A percentile compares a stretch with the other conserved stretches of the same genome.
These are phyloP conservation scores for Chytriomyces hyalinus DNA, from an alignment of 192 early-diverging fungal species.

Conservation along the genomic window DNA sequence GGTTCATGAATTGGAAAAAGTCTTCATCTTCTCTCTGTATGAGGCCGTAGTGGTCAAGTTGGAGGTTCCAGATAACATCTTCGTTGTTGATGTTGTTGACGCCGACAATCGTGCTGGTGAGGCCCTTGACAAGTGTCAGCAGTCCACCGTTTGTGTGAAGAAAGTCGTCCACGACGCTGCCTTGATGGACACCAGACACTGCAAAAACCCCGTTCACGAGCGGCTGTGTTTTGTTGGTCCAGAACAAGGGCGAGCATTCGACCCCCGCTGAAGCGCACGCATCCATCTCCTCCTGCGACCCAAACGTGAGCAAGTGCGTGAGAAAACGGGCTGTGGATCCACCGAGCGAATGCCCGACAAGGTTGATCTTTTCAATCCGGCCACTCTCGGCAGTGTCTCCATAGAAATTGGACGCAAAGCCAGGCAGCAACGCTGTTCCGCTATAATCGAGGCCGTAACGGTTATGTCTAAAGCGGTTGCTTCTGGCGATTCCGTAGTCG, in stretches of 20 bases:
- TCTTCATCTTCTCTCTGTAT: constrained; percentile 9
- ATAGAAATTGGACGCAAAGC: neutral
- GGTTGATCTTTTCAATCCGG: constrained; percentile 24
- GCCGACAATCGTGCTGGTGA: constrained; percentile 21
- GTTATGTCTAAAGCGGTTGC: constrained; percentile 30
- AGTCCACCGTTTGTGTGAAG: neutral
- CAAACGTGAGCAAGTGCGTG: constrained; percentile 18
- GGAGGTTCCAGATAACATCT: constrained; percentile 22
- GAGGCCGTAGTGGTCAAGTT: constrained; percentile 40
- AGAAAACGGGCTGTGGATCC: constrained; percentile 32
- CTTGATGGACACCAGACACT: constrained; percentile 23
- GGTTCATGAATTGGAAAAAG: constrained; percentile 13
- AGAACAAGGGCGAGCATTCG: constrained; percentile 32
- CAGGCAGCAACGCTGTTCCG: constrained; percentile 24
- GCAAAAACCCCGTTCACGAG: constrained; percentile 16
- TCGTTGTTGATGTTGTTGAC: constrained; percentile 11
- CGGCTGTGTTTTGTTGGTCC: constrained; percentile 27
- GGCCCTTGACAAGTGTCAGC: neutral
- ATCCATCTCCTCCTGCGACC: constrained; percentile 25
- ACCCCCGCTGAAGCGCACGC: constrained; percentile 26
- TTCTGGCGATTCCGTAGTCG: constrained; percentile 34
- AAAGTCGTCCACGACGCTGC: constrained; percentile 25
- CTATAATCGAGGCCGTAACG: constrained; percentile 36
- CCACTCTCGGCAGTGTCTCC: no score
- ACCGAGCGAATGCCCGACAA: constrained; percentile 35